A percentile compares a stretch with the other conserved stretches of the same genome.
phyloP scores from a whole-genome alignment of 805 yeast genomes.

The Ogataea allantospora region DNA sequence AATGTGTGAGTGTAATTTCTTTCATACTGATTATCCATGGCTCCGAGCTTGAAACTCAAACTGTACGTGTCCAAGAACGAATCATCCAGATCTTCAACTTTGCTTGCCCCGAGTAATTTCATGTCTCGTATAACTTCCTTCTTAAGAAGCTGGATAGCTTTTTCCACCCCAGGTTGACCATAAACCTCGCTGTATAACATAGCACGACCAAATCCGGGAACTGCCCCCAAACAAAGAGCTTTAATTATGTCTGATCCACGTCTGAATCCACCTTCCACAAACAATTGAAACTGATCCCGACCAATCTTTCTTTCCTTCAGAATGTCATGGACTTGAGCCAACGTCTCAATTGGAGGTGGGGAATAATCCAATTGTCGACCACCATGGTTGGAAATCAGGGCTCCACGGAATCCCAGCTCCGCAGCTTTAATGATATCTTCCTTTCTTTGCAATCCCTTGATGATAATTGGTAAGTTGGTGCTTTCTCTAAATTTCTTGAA shows the following conservation, averaged over 20 bases:
- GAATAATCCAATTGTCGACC: conserved; percentile 69
- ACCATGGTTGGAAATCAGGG: conserved; percentile 71
- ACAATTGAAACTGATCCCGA: conserved; percentile 48
- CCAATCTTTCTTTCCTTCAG: conserved; percentile 46
- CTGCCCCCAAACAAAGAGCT: conserved; percentile 45
- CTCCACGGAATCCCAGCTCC: conserved; percentile 58
- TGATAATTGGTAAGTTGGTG: conserved; percentile 46
- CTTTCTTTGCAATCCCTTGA: conserved; percentile 65
- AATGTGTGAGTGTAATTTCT: conserved; percentile 37
- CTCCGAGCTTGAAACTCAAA: conserved; percentile 65
- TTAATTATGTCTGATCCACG: conserved; percentile 44
- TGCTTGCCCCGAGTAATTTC: conserved; percentile 60
- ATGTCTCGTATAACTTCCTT: conserved; percentile 58
- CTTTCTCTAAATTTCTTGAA: conserved; percentile 47
- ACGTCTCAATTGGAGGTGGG: conserved; percentile 58
- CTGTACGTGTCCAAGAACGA: conserved; percentile 54
- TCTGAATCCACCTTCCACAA: conserved; percentile 47
- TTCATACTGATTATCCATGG: conserved; percentile 56
- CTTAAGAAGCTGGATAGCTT: conserved; percentile 57
- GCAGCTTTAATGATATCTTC: conserved; percentile 64
- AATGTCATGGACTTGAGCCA: conserved; percentile 51
- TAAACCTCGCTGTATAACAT: conserved; percentile 75
- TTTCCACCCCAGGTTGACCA: conserved; percentile 70
- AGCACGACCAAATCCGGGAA: conserved; percentile 71
- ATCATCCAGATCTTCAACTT: conserved; percentile 32